phyloP scores from a whole-genome alignment of 371 early-diverging fungal genomes.

The Mortierella sp. region DNA sequence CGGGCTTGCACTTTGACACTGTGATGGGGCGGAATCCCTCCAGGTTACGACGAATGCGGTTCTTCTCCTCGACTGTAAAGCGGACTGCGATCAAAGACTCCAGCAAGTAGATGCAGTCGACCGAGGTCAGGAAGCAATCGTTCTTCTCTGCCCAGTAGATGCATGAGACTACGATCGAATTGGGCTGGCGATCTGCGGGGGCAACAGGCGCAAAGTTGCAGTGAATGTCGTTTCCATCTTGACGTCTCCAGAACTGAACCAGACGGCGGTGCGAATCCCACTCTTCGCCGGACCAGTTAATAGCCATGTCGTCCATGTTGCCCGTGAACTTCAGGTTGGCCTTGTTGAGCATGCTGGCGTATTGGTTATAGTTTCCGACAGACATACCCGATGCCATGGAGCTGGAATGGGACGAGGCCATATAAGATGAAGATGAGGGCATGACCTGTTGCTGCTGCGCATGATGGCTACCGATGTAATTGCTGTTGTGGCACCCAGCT shows the following conservation, averaged over 20 bases:
- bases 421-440: slow-evolving; percentile 21
- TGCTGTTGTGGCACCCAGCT: slow-evolving; percentile 5
- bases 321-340: slow-evolving; percentile 75
- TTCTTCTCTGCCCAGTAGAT: slow-evolving; percentile 84
- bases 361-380: slow-evolving; percentile 56
- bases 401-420: slow-evolving; percentile 32
- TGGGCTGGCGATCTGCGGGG: slow-evolving; percentile 63
- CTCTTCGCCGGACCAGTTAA: slow-evolving; percentile 73
- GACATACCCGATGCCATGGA: slow-evolving; percentile 16
- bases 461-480: slow-evolving; percentile 17
- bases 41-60: slow-evolving; percentile 86
- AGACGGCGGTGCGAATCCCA: slow-evolving; percentile 72
- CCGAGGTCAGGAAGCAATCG: slow-evolving; percentile 83
- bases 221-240: slow-evolving; percentile 68
- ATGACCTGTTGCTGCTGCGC: slow-evolving; percentile 8
- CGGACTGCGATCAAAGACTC: slow-evolving; percentile 82
- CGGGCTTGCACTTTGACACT: slow-evolving; percentile 79
- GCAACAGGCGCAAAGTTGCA: slow-evolving; percentile 72
- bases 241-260: slow-evolving; percentile 79
- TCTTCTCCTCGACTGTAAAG: slow-evolving; percentile 88
- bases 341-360: slow-evolving; percentile 73
- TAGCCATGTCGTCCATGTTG: slow-evolving; percentile 69
- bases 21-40: slow-evolving; percentile 87
- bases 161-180: slow-evolving; percentile 81
- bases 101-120: slow-evolving; percentile 83